A percentile compares a stretch with the other conserved stretches of the same genome.
phyloP scores from a whole-genome alignment of 495 filamentous ascomycete species.

The Annulohypoxylon maeteangense region DNA sequence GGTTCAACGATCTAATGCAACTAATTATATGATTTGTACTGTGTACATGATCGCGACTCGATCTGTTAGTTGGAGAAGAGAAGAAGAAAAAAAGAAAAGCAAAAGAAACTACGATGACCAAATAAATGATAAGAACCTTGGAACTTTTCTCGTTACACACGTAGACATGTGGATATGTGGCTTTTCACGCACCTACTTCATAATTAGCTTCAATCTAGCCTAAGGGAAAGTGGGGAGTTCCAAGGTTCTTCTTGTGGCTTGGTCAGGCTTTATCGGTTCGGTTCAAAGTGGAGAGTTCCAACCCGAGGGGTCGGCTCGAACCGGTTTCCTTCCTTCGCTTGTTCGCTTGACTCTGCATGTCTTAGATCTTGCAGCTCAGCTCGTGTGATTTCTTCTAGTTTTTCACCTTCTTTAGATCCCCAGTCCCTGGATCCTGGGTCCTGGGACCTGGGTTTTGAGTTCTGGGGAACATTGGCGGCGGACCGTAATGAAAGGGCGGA shows the following conservation, averaged over 20 bases:
- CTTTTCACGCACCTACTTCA: constrained; percentile 1
- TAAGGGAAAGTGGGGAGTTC: constrained; percentile 24
- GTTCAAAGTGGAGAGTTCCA: constrained; percentile 15
- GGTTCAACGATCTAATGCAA: constrained; percentile 1
- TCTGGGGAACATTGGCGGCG: constrained; percentile 18
- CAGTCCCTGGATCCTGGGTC: constrained; percentile 32
- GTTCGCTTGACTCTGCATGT: constrained; percentile 31
- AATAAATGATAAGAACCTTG: background rate
- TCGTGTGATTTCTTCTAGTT: constrained; percentile 13
- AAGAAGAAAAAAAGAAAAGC: background rate
- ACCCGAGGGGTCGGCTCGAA: constrained; percentile 38
- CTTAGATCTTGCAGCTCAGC: constrained; percentile 45
- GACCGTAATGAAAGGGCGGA: background rate
- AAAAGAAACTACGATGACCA: background rate
- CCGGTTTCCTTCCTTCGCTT: constrained; percentile 36
- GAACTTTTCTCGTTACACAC: constrained; percentile 5
- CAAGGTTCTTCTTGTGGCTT: constrained; percentile 1
- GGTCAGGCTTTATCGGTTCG: background rate
- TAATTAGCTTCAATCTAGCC: background rate
- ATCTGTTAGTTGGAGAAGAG: background rate
- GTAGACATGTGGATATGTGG: background rate
- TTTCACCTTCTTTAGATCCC: background rate
- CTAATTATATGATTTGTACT: background rate
- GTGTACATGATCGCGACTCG: background rate
- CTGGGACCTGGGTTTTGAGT: too few species aligned